Base-by-base conservation (phyloP, 805 yeast species). In the Ogataea angusta region DNA sequence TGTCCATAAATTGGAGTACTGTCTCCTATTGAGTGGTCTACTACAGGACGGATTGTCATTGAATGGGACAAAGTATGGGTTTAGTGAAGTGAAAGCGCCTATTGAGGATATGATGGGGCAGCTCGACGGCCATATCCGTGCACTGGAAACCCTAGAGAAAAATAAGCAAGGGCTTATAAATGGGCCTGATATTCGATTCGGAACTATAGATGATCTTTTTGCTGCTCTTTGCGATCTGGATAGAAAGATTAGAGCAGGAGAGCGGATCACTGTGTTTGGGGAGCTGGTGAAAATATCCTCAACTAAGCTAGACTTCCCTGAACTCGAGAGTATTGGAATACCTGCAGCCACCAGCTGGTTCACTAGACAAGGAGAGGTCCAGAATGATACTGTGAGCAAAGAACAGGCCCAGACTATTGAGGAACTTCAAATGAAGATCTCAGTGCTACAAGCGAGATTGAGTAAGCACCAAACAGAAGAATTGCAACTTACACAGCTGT, bases 341-440 rank as follows among this genome's bases (percentile, higher is more conserved):
- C 42, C 37, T 3, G 22, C 32, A 15, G 5, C 28, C 8, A 15
- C 26, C 6, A n/a, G 12, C 6, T 38, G 42, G 42, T n/a, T 38
- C 10, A 4, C 16, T 14, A 10, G 6, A 10, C 26, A 19, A 7
- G 5, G 8, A 12, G 27, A 24, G 3, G 3, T 24, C 14, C n/a
- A 24, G 5, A 9, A 12, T 24, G 14, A 10, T n/a, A 24, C 27
- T 3, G 6, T 13, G 14, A 24, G 7, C 8, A 2, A 10, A 10
- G 13, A 24, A 12, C 14, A 24, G 9, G 14, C 27, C 3, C n/a
- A 12, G 14, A 24, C 5, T 10, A n/a, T 24, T 12, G 69, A 69
- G 26, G 79, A 77, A 34, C 57, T 73, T 10, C 57, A 62, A 10
- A 55, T 76, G 40, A 76, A 73, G 46, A 62, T 76, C 8, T 59